These are phyloP conservation scores for Tilletia caries DNA, from an alignment of 1,284 basidiomycete genomes.

Conservation along the genomic window DNA sequence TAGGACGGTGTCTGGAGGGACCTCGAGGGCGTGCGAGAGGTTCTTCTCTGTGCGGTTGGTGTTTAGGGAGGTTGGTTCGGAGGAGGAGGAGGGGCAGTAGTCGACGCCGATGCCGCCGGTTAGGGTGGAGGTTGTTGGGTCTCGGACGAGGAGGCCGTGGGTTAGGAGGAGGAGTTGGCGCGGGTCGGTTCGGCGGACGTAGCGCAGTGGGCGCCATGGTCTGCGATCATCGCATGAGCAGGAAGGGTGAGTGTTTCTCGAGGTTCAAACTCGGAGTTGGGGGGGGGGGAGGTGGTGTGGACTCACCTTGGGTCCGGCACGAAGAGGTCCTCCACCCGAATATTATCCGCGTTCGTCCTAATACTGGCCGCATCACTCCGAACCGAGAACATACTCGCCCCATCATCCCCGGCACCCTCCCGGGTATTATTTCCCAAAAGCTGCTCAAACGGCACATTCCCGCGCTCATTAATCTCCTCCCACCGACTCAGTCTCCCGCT, in stretches of 20 bases:
- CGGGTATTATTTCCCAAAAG: not conserved
- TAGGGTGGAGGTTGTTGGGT: not conserved
- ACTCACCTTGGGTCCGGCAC: conserved; percentile 40
- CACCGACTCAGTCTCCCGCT: not conserved
- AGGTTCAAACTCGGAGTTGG: too few relatives aligned
- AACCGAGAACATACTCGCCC: not conserved
- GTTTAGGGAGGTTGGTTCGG: not conserved
- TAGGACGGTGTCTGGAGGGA: conserved; percentile 28
- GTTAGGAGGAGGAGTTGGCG: conserved; percentile 48
- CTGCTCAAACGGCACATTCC: not conserved
- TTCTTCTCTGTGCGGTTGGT: conserved; percentile 34
- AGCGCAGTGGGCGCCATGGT: conserved; percentile 41
- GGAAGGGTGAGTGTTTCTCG: too few relatives aligned
- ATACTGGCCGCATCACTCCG: conserved; percentile 18
- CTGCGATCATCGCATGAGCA: too few relatives aligned
- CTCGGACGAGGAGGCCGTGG: conserved; percentile 6
- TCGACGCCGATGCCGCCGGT: conserved; percentile 23
- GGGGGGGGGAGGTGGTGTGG: too few relatives aligned
- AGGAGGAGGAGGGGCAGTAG: conserved; percentile 15
- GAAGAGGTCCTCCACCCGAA: conserved; percentile 37
- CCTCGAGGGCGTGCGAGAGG: conserved; percentile 44
- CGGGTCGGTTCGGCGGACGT: conserved; percentile 48
- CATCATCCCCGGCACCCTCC: not conserved
- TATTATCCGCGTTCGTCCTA: conserved; percentile 5
- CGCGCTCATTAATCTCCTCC: not conserved